Evolutionary conservation across 208 protist genomes (phyloP), one percentile per base, ranked within the genome.

Genomic region (Leishmania martiniquensis): DNA sequence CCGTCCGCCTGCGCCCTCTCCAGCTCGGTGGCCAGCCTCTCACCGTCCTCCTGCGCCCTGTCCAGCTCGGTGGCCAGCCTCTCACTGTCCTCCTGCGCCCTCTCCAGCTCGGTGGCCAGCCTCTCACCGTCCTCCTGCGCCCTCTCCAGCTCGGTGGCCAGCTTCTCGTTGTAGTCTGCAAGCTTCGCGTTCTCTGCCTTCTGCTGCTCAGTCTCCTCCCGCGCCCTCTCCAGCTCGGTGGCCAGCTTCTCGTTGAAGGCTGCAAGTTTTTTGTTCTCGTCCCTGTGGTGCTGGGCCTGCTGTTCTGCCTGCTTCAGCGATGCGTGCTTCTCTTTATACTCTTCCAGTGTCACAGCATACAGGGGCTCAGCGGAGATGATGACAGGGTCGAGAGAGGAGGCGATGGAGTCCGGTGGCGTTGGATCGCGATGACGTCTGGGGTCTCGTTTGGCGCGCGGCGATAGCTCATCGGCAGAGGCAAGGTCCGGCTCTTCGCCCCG

Each of bases 1-100:
- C 75, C 73, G 57, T 87, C 83, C 65, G 47, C 69, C 13, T 80
- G 73, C 55, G 79, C 65, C 62, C 83, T 60, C 63, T 90, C 83
- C 37, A 87, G 71, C 65, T 85, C 77, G 1, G 22, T 72, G 45
- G 49, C 77, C 22, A 86, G 55, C 63, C 32, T 76, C 62, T 68
- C 59, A 17, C 12, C 37, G 1, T 67, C 57, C 57, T 63, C 22
- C 22, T 34, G 25, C 25, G n/a, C n/a, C n/a, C n/a, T n/a, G n/a
- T n/a, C n/a, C n/a, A n/a, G n/a, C 57, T 63, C 62, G 62, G 15
- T n/a, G 5, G 10, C 34, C 20, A 45, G 62, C 39, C 2, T 44
- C 0, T 44, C 34, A 5, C 25, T 47, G 37, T 67, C 34, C 9
- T n/a, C 62, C 20, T 12, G 25, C 0, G 29, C 25, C 57, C 37